Evolutionary conservation across 768 basidiomycete genomes (phyloP).

Genomic region (Crucibulum laeve): DNA sequence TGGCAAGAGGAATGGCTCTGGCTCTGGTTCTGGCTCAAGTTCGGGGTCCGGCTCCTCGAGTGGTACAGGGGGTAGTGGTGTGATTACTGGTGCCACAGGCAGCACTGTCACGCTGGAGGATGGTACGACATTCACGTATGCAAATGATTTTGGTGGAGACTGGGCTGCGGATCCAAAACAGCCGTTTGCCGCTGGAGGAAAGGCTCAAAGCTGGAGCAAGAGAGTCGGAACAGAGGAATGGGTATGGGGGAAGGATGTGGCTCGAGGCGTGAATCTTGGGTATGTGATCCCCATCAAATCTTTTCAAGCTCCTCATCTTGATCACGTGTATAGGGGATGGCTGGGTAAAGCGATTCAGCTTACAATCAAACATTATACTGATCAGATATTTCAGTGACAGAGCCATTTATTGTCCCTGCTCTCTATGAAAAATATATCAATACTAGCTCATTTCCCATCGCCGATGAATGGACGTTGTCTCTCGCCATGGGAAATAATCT

Average conservation of each 20-base stretch:
- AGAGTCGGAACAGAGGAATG: constrained; percentile 69
- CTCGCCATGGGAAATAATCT: constrained; percentile 63
- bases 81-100: constrained; percentile 58
- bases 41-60: constrained; percentile 10
- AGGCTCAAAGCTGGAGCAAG: constrained; percentile 75
- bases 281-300: constrained; percentile 18
- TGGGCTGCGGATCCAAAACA: constrained; percentile 73
- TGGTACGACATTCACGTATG: constrained; percentile 76
- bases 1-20: constrained; percentile 13
- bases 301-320: not conserved
- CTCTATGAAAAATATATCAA: constrained; percentile 64
- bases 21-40: constrained; percentile 8
- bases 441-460: constrained; percentile 33
- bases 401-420: constrained; percentile 73
- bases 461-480: constrained; percentile 78
- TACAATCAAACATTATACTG: not conserved
- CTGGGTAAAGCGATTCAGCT: constrained; percentile 26
- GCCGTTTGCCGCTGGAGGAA: constrained; percentile 72
- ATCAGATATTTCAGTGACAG: constrained; percentile 40
- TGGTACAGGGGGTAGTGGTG: constrained; percentile 4
- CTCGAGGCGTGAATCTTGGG: constrained; percentile 57
- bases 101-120: constrained; percentile 66
- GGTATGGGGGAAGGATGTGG: constrained; percentile 63
- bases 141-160: constrained; percentile 73
- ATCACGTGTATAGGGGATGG: constrained; percentile 33